Conservation (phyloP, 1,284 basidiomycete species). For the Athelia sp. region DNA sequence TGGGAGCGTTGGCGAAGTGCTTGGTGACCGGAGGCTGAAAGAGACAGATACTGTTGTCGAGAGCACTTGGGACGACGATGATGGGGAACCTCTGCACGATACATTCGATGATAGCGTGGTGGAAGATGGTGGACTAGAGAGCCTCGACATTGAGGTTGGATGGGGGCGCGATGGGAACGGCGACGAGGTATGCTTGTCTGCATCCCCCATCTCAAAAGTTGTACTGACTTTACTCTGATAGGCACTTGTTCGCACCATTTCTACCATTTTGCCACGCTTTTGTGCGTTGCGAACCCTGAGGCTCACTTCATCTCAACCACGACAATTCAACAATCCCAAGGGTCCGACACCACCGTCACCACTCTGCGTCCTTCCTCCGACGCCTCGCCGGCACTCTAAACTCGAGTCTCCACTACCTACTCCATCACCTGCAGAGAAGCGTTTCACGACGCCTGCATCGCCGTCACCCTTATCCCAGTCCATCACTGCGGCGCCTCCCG, state of each 20-base stretch:
- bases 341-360: no score
- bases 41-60: conserved; percentile 40
- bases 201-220: conserved; percentile 15
- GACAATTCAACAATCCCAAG: conserved; percentile 8
- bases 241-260: conserved; percentile 49
- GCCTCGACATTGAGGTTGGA: conserved; percentile 38
- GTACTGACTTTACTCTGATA: conserved; percentile 15
- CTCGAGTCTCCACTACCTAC: conserved; percentile 16
- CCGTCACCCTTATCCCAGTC: no score
- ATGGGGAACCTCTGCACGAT: conserved; percentile 9
- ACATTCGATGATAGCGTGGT: conserved; percentile 3
- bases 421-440: conserved; percentile 2
- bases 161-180: conserved; percentile 21
- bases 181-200: conserved; percentile 27
- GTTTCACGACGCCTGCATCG: conserved; percentile 4
- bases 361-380: conserved; percentile 15
- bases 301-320: conserved; percentile 14
- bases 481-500: no score
- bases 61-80: conserved; percentile 31
- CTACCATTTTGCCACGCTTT: conserved; percentile 47
- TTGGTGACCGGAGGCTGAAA: conserved; percentile 25
- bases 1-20: conserved; percentile 25
- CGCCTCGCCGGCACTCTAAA: conserved; percentile 13
- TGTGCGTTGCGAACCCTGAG: conserved; percentile 33
- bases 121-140: conserved; percentile 21